phyloP scores from a whole-genome alignment of 1,284 basidiomycete species.

The Pyrrhoderma noxium region DNA sequence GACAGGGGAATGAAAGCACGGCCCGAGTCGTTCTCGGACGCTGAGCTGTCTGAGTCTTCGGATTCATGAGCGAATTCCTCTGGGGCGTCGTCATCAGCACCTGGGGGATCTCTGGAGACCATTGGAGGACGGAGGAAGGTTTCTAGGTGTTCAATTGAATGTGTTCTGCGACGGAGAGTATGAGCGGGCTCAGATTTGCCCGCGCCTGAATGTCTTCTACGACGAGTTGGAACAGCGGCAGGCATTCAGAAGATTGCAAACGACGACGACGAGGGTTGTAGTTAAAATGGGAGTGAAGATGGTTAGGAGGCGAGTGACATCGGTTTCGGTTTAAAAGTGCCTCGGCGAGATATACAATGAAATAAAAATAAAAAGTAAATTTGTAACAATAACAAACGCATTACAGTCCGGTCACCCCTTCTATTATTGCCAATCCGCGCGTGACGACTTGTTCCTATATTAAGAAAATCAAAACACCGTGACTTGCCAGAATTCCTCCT shows the following conservation, averaged over 20 bases:
- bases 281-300: neutral
- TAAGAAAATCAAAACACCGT: no score
- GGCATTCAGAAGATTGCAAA: constrained; percentile 3
- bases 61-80: constrained; percentile 16
- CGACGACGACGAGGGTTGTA: no score
- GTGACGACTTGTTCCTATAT: no score
- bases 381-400: no score
- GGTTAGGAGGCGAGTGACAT: constrained; percentile 1
- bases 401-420: no score
- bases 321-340: neutral
- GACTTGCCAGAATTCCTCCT: no score
- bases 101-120: constrained; percentile 1
- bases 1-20: constrained; percentile 1
- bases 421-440: no score
- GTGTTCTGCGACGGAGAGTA: constrained; percentile 11
- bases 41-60: constrained; percentile 13
- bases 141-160: constrained; percentile 15
- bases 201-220: constrained; percentile 17
- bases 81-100: constrained; percentile 16
- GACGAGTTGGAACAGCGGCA: constrained; percentile 15
- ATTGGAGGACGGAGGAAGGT: constrained; percentile 8
- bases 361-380: no score
- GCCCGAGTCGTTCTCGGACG: constrained; percentile 2
- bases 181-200: constrained; percentile 12
- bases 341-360: no score